A percentile compares a stretch with the other conserved stretches of the same genome.
phyloP scores from a whole-genome alignment of 2,329 filamentous ascomycete genomes.

The Cryoendolithus antarcticus region DNA sequence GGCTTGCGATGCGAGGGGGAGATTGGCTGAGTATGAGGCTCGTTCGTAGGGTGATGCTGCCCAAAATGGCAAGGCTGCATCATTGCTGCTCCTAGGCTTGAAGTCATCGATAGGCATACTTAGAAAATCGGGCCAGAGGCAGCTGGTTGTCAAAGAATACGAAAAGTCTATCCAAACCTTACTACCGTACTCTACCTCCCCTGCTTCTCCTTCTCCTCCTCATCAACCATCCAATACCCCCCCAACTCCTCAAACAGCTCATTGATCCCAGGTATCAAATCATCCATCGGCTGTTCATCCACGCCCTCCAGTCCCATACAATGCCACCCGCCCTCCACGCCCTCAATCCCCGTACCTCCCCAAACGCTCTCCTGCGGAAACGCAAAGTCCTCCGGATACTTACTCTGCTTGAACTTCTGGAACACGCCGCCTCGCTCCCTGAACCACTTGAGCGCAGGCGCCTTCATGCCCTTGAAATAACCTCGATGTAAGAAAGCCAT shows the following conservation, averaged over 20 bases:
- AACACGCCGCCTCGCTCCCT: conserved; percentile 18
- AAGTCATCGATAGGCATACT: too few species aligned
- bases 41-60: too few species aligned
- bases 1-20: not conserved
- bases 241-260: conserved; percentile 13
- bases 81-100: too few species aligned
- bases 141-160: too few species aligned
- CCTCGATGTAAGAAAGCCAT: conserved; percentile 24
- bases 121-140: too few species aligned
- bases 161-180: too few species aligned
- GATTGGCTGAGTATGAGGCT: not conserved
- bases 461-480: conserved; percentile 19
- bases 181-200: too few species aligned
- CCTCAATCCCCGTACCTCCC: conserved; percentile 5
- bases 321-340: conserved; percentile 9
- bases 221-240: conserved; percentile 15
- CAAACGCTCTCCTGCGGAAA: conserved; percentile 9
- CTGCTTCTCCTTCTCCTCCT: too few species aligned
- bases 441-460: conserved; percentile 16
- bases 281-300: conserved; percentile 12
- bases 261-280: conserved; percentile 13
- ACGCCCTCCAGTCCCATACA: conserved; percentile 16
- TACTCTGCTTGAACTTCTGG: conserved; percentile 18
- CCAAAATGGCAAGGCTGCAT: too few species aligned
- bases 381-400: conserved; percentile 9